Evolutionary conservation across 2,329 filamentous ascomycete species (phyloP), one percentile per base, ranked within the genome.

Genomic region (Pyrenochaeta sp.): DNA sequence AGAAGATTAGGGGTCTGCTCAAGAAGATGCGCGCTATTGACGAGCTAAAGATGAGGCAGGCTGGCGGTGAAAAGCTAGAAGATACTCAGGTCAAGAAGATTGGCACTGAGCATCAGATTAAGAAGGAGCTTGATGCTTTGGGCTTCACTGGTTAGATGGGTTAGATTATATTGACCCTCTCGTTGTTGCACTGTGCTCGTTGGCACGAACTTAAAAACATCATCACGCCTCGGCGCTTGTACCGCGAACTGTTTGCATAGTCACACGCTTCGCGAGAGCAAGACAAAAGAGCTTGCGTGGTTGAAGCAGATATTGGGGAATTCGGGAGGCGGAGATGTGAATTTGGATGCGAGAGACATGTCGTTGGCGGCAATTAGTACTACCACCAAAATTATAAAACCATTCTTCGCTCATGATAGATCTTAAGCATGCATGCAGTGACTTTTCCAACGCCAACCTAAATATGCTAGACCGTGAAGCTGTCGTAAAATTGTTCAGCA

Each of bases 11-110:
- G 54, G 92, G 92, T 58, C 84, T 99, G 62, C 85, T 97, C 77
- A 99, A 99, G 87, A 99, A 99, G 86, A 91, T 99, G 62, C 88
- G 95, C 22, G 95, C 95, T 10, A 99, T 99, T 74, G 95, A 99
- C 75, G 95, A 99, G 77, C 82, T 99, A 61, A 97, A 98, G 84
- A 97, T 98, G 93, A 88, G 95, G 55, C 88, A 93, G 66, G 95
- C 94, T 2, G 90, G 90, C 34, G 94, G 94, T 5, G 95, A 99
- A 84, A 98, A 97, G 84, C 82, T 99, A 59, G 95, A 99, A 81
- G 94, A 97, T 74, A 99, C 95, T 32, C 95, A 99, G 82, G 88
- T 99, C 79, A 96, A 97, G 85, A 99, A 99, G 86, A 99, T 99
- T 70, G 86, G 88, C 54, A 98, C 93, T 24, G 96, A 98, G 82